Base-by-base conservation (phyloP, 1,139 yeast species). In the Saccharomyces hybrid region DNA sequence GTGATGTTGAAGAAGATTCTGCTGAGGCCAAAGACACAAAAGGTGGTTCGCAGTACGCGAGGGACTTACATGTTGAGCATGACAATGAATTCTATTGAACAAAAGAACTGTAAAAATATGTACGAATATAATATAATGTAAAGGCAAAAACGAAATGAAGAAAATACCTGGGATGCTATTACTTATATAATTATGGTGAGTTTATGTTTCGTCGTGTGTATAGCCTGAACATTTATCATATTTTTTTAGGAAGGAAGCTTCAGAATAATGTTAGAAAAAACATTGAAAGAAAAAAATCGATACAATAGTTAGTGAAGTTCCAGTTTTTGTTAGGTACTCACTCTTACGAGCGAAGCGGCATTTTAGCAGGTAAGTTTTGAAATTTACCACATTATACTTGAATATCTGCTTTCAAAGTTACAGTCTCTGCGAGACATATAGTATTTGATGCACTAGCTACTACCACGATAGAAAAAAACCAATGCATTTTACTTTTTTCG, bases 41-140 rank as follows among this genome's bases (percentile, higher is more conserved):
- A 67, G 98, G 98, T 49, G 98, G 98, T 2, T 87, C 96, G 0
- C 87, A 86, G 64, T 81, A 79, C 66, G 90, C 91, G 7, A 79
- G 95, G 59, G 98, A 93, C 69, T 83, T 82, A 64, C 77, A 75
- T 48, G 77, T 87, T 54, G 84, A 81, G 63, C 83, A 83, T 2
- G 84, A 79, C 55, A 82, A 79, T 62, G 95, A 85, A 67, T 84
- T 80, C 65, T 86, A 82, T 63, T 68, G 38, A 27, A n/a, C n/a
- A 24, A 11, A 31, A 8, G 21, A 46, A 4, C 9, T 24, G 21
- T 38, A 28, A 9, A 38, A 38, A 9, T 38, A 38, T 38, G 9
- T 38, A 38, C 24, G 44, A 38, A 38, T 19, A 16, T 38, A 38
- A 16, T 28, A 38, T 38, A 38, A 38, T 38, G 44, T 38, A 3